These are phyloP conservation scores for Yamadazyma epiphylla DNA, from an alignment of 1,139 yeast species.

Conservation along the genomic window DNA sequence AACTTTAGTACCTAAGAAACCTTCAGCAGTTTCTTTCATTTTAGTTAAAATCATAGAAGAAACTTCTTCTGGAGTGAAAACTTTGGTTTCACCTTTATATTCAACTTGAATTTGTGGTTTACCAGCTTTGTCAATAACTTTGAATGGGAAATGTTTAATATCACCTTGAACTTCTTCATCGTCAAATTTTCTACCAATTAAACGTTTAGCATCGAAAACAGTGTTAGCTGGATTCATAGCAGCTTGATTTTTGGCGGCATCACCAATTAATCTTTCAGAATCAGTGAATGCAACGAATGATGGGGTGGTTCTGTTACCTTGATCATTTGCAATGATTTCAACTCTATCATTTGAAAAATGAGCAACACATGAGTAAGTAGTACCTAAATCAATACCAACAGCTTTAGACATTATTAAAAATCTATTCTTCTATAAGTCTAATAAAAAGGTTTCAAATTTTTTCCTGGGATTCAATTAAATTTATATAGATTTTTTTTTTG, in stretches of 20 bases:
- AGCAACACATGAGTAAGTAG: slow-evolving; percentile 98
- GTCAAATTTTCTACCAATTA: slow-evolving; percentile 90
- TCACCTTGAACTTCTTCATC: slow-evolving; percentile 93
- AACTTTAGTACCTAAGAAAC: slow-evolving; percentile 54
- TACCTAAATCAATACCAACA: slow-evolving; percentile 99
- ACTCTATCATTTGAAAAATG: slow-evolving; percentile 68
- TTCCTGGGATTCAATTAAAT: not conserved
- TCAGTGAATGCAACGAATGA: slow-evolving; percentile 97
- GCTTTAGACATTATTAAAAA: slow-evolving; percentile 38
- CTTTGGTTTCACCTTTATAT: slow-evolving; percentile 90
- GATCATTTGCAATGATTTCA: slow-evolving; percentile 97
- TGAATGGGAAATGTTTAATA: slow-evolving; percentile 97
- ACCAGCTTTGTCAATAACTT: slow-evolving; percentile 80
- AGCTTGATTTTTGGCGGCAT: slow-evolving; percentile 99
- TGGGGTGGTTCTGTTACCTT: slow-evolving; percentile 99
- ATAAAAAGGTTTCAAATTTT: slow-evolving; percentile 2
- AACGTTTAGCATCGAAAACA: slow-evolving; percentile 97
- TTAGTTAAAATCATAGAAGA: slow-evolving; percentile 95
- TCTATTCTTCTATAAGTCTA: slow-evolving; percentile 1
- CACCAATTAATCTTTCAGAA: slow-evolving; percentile 98
- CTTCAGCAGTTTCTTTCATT: slow-evolving; percentile 90
- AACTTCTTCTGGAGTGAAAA: slow-evolving; percentile 96
- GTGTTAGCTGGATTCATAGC: slow-evolving; percentile 96
- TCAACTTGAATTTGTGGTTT: slow-evolving; percentile 91
- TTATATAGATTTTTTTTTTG: not conserved